Base-by-base conservation (phyloP, 2,329 filamentous ascomycete genomes). In the Catunica adiposa region DNA sequence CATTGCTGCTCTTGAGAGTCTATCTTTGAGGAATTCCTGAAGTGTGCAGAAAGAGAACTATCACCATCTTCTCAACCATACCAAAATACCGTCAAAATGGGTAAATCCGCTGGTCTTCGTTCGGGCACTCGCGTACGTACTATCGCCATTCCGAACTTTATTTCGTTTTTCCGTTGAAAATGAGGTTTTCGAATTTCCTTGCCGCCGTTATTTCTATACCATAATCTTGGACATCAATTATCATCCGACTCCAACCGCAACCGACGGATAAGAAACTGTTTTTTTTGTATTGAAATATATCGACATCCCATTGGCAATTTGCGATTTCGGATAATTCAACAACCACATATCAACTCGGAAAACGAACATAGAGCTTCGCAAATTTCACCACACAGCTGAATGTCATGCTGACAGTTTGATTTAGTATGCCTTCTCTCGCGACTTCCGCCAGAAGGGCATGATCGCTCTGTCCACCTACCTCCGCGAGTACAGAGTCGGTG, bases 401-500 rank as follows among this genome's bases (percentile, higher is more conserved):
- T 26, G 46, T 22, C 22, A 53, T 56, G 51, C 56, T 58, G 53
- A 58, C 56, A 20, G 40, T 37, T 56, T 38, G 20, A 46, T 22
- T 55, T 66, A 84, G 78, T 88, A 89, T 83, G 84, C 88, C 76
- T 98, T 96, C 83, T 86, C 84, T 71, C 82, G 90, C 69, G 79
- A 83, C 71, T 96, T 94, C 81, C 89, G 92, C 76, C 78, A 95
- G 79, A 88, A 89, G 80, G 92, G 92, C 72, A 83, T 83, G 78
- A 96, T 98, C 77, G 76, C 79, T 67, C 78, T 97, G 69, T 89
- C 84, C 66, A 97, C 90, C 70, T 98, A 97, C 81, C 78, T 98
- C 68, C 83, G 83, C 73, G 80, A 86, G 71, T 97, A 94, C 85
- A 88, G 83, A 73, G 92, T 98, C 69, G 92, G 92, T 73, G 92